Evolutionary conservation across 768 basidiomycete genomes (phyloP), one percentile per base, ranked within the genome.

Genomic region (Pleurotus giganteus): DNA sequence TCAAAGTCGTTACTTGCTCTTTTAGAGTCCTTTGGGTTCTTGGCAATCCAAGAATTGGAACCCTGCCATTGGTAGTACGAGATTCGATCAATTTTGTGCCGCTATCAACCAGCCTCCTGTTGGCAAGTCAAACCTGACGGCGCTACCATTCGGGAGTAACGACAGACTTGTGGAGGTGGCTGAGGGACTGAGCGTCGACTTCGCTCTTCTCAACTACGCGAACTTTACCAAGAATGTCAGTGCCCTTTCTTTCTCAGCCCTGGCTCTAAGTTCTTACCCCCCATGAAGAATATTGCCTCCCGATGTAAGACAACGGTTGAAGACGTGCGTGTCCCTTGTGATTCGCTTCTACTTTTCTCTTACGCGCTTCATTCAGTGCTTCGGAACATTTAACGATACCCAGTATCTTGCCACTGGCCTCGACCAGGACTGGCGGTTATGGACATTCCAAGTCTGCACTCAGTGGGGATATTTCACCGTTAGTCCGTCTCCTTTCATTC

Each of bases 391-490:
- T 58, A 74, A 95, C 55, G 88, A 88, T 59, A 63, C 74, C 3
- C 75, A 84, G 60, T 96, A 81, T 69, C 76, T 78, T 59, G 74
- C 77, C 11, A 83, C 79, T 1, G 80, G 78, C 9, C 67, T 93
- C 6, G 76, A 83, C 54, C 81, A 91, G 61, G 79, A 78, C 4
- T 98, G 95, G 95, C 79, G 92, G 37, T 71, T 87, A 11, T 98
- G 95, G 95, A 60, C 76, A 4, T 96, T 93, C 79, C 94, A 92
- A 71, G 90, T 93, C 50, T 94, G 93, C 74, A 94, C 91, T 0
- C 83, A 96, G 63, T 98, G 96, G 96, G 96, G 94, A 2, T 99
- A 92, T 69, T 94, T 96, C 67, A 85, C 78, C 27, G 91, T 89
- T 61, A 29, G 82, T 65, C 41, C 26, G n/a, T 53, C 17, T 8